A percentile compares a stretch with the other conserved stretches of the same genome.
Conservation (phyloP, 2,329 filamentous ascomycete species). For the Colletotrichum echinochloae region DNA sequence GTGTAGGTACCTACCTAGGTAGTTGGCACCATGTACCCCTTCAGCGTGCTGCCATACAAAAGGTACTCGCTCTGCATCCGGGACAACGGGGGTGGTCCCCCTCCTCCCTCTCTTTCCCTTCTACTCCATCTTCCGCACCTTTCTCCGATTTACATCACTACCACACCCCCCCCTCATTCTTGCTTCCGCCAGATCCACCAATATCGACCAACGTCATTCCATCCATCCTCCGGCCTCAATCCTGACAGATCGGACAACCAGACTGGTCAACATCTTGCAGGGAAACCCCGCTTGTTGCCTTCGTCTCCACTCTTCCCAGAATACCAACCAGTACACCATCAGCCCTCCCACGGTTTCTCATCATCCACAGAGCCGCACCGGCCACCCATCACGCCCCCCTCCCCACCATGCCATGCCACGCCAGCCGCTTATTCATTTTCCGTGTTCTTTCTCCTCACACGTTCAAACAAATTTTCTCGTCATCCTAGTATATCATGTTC, state of each 20-base stretch:
- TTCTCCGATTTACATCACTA: conserved; percentile 35
- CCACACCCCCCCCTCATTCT: conserved; percentile 6
- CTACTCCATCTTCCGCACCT: neutral
- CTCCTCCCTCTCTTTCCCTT: neutral
- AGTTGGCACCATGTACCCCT: neutral
- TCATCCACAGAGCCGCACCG: conserved; percentile 29
- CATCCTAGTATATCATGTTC: neutral
- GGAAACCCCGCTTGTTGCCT: neutral
- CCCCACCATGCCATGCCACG: neutral
- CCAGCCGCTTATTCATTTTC: conserved; percentile 13
- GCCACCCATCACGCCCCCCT: conserved; percentile 1
- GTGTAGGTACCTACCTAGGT: too few species aligned
- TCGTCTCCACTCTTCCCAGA: conserved; percentile 17
- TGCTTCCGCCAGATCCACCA: conserved; percentile 15
- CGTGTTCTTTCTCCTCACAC: too few species aligned
- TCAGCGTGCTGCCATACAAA: neutral
- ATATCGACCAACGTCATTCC: conserved; percentile 36
- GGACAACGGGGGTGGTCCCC: neutral
- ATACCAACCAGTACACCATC: neutral
- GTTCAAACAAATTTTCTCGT: too few species aligned
- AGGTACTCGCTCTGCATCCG: neutral
- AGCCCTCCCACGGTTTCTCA: neutral
- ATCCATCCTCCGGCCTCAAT: conserved; percentile 4
- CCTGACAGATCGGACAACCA: neutral
- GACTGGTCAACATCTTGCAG: conserved; percentile 5